Evolutionary conservation across 805 yeast genomes (phyloP).

Genomic region (Starmera dryadoides): DNA sequence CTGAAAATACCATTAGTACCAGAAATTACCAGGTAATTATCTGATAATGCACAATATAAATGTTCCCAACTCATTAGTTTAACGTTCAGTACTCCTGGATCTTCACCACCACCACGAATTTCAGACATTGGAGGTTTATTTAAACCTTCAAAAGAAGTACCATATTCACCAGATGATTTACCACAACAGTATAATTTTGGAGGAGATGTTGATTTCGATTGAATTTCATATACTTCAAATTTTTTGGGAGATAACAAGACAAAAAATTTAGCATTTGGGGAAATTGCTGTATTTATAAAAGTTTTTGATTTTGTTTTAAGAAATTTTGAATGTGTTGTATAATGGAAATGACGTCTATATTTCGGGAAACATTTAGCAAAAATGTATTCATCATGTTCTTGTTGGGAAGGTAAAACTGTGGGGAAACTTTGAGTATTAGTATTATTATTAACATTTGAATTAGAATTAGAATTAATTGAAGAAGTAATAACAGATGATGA

Average conservation of each 20-base stretch:
- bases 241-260: conserved; percentile 58
- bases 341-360: conserved; percentile 55
- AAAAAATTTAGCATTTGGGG: conserved; percentile 59
- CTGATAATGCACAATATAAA: conserved; percentile 51
- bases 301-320: conserved; percentile 39
- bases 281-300: conserved; percentile 48
- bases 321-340: conserved; percentile 44
- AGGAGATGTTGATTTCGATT: conserved; percentile 33
- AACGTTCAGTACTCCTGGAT: conserved; percentile 12
- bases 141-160: conserved; percentile 37
- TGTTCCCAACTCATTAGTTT: conserved; percentile 50
- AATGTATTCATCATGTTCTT: conserved; percentile 48
- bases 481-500: too few species aligned
- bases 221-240: conserved; percentile 68
- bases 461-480: too few species aligned
- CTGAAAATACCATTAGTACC: conserved; percentile 66
- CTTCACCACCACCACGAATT: conserved; percentile 11
- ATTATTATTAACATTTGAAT: too few species aligned
- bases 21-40: conserved; percentile 51
- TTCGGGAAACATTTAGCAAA: conserved; percentile 81
- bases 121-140: conserved; percentile 14
- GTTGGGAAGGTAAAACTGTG: conserved; percentile 36
- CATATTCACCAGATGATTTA: conserved; percentile 60
- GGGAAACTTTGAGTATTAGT: too few species aligned
- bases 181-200: conserved; percentile 67